These are phyloP conservation scores for Cryptosporidium ryanae DNA, from an alignment of 169 alveolate genomes.

Conservation along the genomic window DNA sequence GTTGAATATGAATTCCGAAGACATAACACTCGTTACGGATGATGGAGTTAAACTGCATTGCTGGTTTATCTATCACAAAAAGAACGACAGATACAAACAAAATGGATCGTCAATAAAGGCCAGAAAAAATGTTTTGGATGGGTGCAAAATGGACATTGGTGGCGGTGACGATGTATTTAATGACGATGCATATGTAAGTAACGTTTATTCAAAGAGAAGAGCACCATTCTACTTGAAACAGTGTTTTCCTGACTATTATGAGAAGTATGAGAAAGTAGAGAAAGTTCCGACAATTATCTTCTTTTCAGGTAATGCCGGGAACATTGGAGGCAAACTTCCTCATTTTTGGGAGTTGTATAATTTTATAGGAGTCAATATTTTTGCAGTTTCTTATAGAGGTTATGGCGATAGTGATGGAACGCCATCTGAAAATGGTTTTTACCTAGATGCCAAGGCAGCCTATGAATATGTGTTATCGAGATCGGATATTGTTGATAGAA, in stretches of 20 bases:
- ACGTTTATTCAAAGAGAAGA: too few species aligned
- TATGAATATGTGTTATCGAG: conserved; percentile 78
- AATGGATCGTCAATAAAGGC: background rate
- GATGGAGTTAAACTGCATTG: conserved; percentile 82
- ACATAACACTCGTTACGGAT: conserved; percentile 78
- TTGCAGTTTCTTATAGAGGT: conserved; percentile 89
- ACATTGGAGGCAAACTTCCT: conserved; percentile 85
- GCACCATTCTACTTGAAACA: too few species aligned
- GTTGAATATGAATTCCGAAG: conserved; percentile 79
- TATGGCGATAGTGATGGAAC: conserved; percentile 86
- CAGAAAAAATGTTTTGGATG: background rate
- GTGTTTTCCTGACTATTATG: conserved; percentile 5
- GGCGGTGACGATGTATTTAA: too few species aligned
- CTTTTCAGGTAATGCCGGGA: conserved; percentile 91
- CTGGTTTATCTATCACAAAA: conserved; percentile 83
- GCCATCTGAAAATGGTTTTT: conserved; percentile 86
- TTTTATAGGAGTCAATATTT: conserved; percentile 78
- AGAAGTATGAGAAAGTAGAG: conserved; percentile 32
- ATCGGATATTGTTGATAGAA: conserved; percentile 79
- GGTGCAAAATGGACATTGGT: background rate
- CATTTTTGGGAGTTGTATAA: conserved; percentile 77
- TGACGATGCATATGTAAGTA: too few species aligned
- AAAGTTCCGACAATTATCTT: conserved; percentile 83
- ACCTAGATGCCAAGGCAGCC: conserved; percentile 85
- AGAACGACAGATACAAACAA: conserved; percentile 34